A percentile compares a stretch with the other conserved stretches of the same genome.
These are phyloP conservation scores for Cytospora mali DNA, from an alignment of 2,329 filamentous ascomycete genomes.

Conservation along the genomic window DNA sequence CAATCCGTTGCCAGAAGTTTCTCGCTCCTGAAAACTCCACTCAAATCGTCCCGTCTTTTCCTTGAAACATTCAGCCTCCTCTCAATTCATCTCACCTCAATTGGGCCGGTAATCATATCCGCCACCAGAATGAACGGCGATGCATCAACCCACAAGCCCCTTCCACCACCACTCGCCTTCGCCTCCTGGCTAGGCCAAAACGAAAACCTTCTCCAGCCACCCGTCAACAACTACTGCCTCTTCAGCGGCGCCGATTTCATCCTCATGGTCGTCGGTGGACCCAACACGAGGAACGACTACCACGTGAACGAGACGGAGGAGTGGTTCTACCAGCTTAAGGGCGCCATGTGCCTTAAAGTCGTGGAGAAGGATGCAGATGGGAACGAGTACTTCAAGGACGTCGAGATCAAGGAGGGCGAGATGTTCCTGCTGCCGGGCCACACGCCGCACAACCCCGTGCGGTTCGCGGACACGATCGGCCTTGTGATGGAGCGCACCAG, in stretches of 20 bases:
- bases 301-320: slow-evolving; percentile 33
- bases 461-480: slow-evolving; percentile 30
- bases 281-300: slow-evolving; percentile 32
- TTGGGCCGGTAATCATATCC: too few species aligned
- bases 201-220: slow-evolving; percentile 29
- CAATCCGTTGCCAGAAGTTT: background rate
- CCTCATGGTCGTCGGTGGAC: slow-evolving; percentile 33
- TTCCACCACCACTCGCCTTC: slow-evolving; percentile 31
- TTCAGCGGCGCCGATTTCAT: slow-evolving; percentile 31
- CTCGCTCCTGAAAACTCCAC: background rate
- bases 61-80: too few species aligned
- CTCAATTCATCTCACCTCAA: too few species aligned
- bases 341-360: slow-evolving; percentile 31
- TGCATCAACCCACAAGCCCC: slow-evolving; percentile 16
- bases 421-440: slow-evolving; percentile 31
- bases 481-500: slow-evolving; percentile 31
- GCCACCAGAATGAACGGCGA: slow-evolving; percentile 10
- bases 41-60: background rate
- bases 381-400: slow-evolving; percentile 25
- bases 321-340: slow-evolving; percentile 33
- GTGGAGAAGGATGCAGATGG: slow-evolving; percentile 25
- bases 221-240: slow-evolving; percentile 33
- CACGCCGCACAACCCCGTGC: slow-evolving; percentile 31
- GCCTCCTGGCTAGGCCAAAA: slow-evolving; percentile 30
- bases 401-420: slow-evolving; percentile 29